Base-by-base conservation (phyloP, 1,284 basidiomycete genomes). In the Ganoderma sinense region DNA sequence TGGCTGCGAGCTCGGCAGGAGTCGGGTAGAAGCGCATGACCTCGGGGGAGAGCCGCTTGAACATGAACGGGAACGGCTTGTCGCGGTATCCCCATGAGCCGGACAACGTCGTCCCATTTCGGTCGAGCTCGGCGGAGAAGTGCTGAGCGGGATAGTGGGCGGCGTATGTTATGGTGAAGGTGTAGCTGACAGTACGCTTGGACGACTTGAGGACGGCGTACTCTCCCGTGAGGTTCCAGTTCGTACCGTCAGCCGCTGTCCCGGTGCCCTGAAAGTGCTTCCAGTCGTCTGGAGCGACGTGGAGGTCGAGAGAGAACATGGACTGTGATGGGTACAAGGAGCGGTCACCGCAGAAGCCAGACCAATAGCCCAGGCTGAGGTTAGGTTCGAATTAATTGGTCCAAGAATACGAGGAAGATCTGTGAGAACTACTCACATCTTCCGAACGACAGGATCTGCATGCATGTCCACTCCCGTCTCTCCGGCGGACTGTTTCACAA, bases 11-110 rank as follows among this genome's bases (percentile, higher is more conserved):
- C 16, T 74, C 73, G 11, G 60, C 18, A 13, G 71, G 71, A 5
- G 70, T 67, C 1, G 77, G 77, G 26, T 78, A 77, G 63, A 64
- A 71, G 26, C 61, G 67, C 71, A 74, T 76, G 53, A 70, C 26
- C 13, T 66, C 71, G 26, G 61, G 41, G 65, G 67, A 45, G 62
- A 41, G 55, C 5, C 69, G 73, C 48, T 71, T 72, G 61, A 73
- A 67, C 26, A 75, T 63, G 13, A 75, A 68, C 40, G 66, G 48
- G 16, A 11, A 62, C 23, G 20, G 23, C 61, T n/a, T 11, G 60
- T 31, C 43, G 16, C 13, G 5, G 66, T 68, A 14, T 1, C 29
- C 33, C 66, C 66, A 56, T 61, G 68, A 16, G 29, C 40, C 40
- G n/a, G 53, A 23, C 68, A 48, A 55, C 20, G n/a, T 13, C 63